Evolutionary conservation across 768 basidiomycete species (phyloP), one percentile per base, ranked within the genome.

Genomic region (Boletus bicolor): DNA sequence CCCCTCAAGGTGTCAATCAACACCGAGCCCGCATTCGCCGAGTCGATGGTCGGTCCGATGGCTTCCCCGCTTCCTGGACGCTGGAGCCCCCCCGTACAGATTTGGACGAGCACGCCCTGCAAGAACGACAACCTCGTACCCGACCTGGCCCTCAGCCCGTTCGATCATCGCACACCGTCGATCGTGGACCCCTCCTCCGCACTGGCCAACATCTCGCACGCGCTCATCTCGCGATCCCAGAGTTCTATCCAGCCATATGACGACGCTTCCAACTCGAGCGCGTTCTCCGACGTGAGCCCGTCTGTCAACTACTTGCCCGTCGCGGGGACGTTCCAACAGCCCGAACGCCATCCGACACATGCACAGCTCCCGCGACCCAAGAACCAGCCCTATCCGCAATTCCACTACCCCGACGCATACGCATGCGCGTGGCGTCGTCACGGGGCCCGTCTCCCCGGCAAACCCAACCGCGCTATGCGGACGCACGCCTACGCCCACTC

Each of bases 31-130:
- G 41, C 44, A 1, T 50, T 61, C 41, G 14, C 51, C 26, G 55
- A 39, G 21, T 19, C 55, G 19, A 54, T 58, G 45, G 24, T 58
- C 26, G 28, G 17, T 0, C 47, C 50, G 24, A 57, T 60, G 2
- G 57, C 26, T n/a, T 58, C 65, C 6, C 53, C 59, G 4, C 47
- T 53, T 1, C 62, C 57, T 19, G 48, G 41, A 26, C 54, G 28
- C 21, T 66, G 65, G 65, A 47, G 37, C 42, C 47, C 65, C 44
- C 47, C 65, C 9, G 9, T 44, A 2, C 48, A 60, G 24, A 55
- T 69, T 8, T 69, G 67, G 67, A 63, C 63, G 36, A 69, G 67
- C 48, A 67, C 67, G 0, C 67, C 67, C 3, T 53, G 7, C 42
- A 64, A 59, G 54, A 15, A 24, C 21, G 52, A 64, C 39, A 19